Base-by-base conservation (phyloP, 2,329 filamentous ascomycete species). In the Fusarium sterilihyphosum region DNA sequence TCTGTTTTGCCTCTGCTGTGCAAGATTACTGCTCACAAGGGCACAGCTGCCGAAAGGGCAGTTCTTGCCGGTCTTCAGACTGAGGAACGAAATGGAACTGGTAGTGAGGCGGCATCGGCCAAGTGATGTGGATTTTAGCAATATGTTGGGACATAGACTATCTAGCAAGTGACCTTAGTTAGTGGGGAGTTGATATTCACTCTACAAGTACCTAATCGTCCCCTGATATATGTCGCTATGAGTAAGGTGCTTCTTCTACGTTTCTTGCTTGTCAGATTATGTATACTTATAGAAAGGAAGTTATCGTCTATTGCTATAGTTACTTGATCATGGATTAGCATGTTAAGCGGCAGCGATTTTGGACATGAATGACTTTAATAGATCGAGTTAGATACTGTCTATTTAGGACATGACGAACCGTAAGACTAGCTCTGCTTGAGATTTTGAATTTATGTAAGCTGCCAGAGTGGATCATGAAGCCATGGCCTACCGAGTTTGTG, bases 351-450 rank as follows among this genome's bases (percentile, higher is more conserved):
- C 33, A 35, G 33, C 8, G 1, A 35, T 0, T 35, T 17, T 35
- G 16, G 33, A 16, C 33, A 35, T 35, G 33, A 18, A 37, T 40
- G 3, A 22, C 11, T 22, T 0, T 11, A 18, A 11, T 38, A 9
- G 12, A 20, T 47, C 20, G 44, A 2, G 20, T 13, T 13, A 4
- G 2, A 13, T 14, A 14, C 2, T 33, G 16, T 11, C 6, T 5
- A 3, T 20, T 26, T 60, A 20, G 11, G 20, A 14, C 31, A n/a
- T 11, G 9, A 47, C 16, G 2, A 17, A 17, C 18, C 14, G 3
- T 11, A 3, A 20, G 3, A 16, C 0, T 11, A 3, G 14, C 0
- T 20, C 7, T 53, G 2, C 8, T 3, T 20, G 12, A 9, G 47
- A 8, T 22, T 3, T 6, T 35, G 4, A 20, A 2, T 53, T 22